phyloP scores from a whole-genome alignment of 225 moss, liverwort and hornwort species.

The Thuidium tamariscinum region DNA sequence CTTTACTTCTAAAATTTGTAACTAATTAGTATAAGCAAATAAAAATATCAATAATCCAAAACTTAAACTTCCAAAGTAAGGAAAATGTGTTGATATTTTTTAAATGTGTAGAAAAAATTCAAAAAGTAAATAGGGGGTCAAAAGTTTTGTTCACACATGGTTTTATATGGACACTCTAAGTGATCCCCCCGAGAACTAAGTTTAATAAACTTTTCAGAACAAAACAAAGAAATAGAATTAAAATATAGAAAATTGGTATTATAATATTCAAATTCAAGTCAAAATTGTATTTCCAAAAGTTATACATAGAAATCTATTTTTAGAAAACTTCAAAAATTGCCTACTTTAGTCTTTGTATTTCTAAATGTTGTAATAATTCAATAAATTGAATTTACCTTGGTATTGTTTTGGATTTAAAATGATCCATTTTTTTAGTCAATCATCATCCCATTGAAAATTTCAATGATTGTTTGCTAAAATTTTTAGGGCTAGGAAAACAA shows the following conservation, averaged over 20 bases:
- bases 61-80: too few species aligned
- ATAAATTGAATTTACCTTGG: background rate
- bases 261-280: background rate
- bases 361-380: background rate
- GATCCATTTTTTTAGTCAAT: background rate
- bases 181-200: too few species aligned
- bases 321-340: background rate
- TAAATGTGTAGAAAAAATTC: too few species aligned
- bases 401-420: background rate
- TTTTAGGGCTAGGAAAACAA: accelerated
- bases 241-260: background rate
- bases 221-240: background rate
- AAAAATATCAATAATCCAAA: too few species aligned
- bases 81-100: too few species aligned
- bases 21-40: too few species aligned
- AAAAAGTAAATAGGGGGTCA: too few species aligned
- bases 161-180: too few species aligned
- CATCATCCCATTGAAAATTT: background rate
- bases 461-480: background rate
- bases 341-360: background rate
- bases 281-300: background rate
- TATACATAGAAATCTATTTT: background rate
- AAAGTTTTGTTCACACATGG: too few species aligned
- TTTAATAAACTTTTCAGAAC: background rate
- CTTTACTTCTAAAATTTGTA: too few species aligned